Base-by-base conservation (phyloP, 164 flowering plant genomes). In the Santalum album region DNA sequence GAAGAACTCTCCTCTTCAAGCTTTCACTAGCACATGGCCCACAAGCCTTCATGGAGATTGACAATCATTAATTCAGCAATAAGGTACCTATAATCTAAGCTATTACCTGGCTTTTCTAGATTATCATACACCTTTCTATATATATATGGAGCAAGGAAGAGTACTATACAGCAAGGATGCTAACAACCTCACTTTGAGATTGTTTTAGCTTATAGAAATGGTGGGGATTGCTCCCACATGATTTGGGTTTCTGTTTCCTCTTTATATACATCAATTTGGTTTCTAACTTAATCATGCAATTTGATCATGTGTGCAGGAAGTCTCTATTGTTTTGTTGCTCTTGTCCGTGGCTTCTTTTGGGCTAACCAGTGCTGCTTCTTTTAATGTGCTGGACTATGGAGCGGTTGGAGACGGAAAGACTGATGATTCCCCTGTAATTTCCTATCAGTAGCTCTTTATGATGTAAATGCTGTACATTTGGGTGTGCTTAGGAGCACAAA, bases 351-450 rank as follows among this genome's bases (percentile, higher is more conserved):
- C 25, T 45, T 20, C 25, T 12, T 45, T 18, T 22, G 49, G 49
- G 6, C 16, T 45, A 21, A 10, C 25, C 49, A 20, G 25, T 6
- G 15, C 49, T 4, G 3, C 25, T 20, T 6, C 49, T 45, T 45
- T 45, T n/a, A 45, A 45, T 45, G 49, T 45, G 49, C 9, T 45
- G 12, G 25, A 45, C 21, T 45, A 6, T 22, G 49, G 49, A 45
- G 49, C 49, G 2, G 49, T 22, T 1, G 49, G 49, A 45, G 15
- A 45, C 21, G 49, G 49, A 20, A 20, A 21, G 15, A 45, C 49
- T 1, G 49, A 45, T 45, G 49, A 45, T 22, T 45, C 49, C 25
- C 49, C 11, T 6, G 49, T 45, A 45, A 20, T 10, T 45, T 21
- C 24, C 34, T 29, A 3, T 29, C 34, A n/a, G n/a, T n/a, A n/a